These are phyloP conservation scores for Cyclotella choctawhatcheeana DNA, from an alignment of 108 stramenopile genomes.

Conservation along the genomic window DNA sequence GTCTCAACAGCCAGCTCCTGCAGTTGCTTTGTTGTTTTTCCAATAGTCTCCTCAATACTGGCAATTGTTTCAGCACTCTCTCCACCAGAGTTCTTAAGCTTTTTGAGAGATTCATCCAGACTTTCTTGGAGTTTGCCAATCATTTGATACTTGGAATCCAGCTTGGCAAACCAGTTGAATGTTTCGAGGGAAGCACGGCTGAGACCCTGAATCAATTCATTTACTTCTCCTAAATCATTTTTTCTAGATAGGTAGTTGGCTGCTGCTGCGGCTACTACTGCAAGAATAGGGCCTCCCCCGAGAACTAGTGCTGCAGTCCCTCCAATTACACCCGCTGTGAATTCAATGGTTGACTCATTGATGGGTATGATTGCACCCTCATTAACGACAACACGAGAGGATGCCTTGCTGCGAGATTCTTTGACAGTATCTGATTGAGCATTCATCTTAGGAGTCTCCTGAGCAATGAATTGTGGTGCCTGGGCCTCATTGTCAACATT, in stretches of 20 bases:
- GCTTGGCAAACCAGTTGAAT: conserved; percentile 51
- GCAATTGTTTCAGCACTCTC: conserved; percentile 43
- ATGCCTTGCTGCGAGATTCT: conserved; percentile 15
- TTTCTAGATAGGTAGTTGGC: conserved; percentile 56
- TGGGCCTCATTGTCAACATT: conserved; percentile 5
- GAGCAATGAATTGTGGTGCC: conserved; percentile 1
- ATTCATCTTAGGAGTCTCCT: conserved; percentile 14
- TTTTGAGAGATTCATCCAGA: conserved; percentile 31
- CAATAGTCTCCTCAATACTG: conserved; percentile 38
- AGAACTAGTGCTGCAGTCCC: conserved; percentile 40
- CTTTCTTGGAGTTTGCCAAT: conserved; percentile 38
- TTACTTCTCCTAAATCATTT: conserved; percentile 49
- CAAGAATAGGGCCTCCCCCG: conserved; percentile 31
- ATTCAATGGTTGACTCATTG: conserved; percentile 51
- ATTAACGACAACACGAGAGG: conserved; percentile 7
- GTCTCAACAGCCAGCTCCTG: conserved; percentile 46
- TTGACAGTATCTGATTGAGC: conserved; percentile 16
- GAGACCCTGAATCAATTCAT: conserved; percentile 45
- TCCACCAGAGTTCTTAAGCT: conserved; percentile 43
- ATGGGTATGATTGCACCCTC: conserved; percentile 49
- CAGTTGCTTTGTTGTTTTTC: conserved; percentile 40
- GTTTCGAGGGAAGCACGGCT: conserved; percentile 47
- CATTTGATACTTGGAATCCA: conserved; percentile 49
- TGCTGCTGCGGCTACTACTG: conserved; percentile 46
- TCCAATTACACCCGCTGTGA: conserved; percentile 50